Evolutionary conservation across 2,329 filamentous ascomycete genomes (phyloP), one percentile per base, ranked within the genome.

Genomic region (Lecanicillium sp.): DNA sequence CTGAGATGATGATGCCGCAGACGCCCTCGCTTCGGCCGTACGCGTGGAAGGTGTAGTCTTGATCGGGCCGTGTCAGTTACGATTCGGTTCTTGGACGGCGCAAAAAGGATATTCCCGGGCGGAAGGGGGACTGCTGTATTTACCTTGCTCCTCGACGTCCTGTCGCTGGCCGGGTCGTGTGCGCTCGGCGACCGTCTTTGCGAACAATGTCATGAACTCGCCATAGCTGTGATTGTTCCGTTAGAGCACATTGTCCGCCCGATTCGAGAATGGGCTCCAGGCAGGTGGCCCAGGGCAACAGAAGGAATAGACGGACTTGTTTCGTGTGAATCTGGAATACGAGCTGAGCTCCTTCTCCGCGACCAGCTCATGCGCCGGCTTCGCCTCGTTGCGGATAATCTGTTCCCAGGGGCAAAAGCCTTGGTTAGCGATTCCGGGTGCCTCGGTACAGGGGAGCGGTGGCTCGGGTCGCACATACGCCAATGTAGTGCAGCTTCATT

Each of bases 401-500:
- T 94, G 39, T 54, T 43, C 33, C 39, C 31, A n/a, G n/a, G 30
- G 37, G 22, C 18, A 34, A 36, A 37, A 22, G 39, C 39, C 35
- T 44, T 32, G 18, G 27, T 29, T 29, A 14, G 35, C 27, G n/a
- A 31, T 20, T 11, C 18, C 33, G 20, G 19, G 41, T 42, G 44
- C 27, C 38, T 40, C 28, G 40, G 41, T 41, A 39, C 17, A 29
- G 37, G 46, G 42, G 47, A 50, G 50, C 53, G 42, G 42, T 50
- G 50, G 55, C 49, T 46, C 36, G 43, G 44, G 45, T 45, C 46
- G 45, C 46, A 58, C 80, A 48, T 80, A 92, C 87, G 54, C 86
- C 87, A 58, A 94, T 87, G 65, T 92, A 92, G 63, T 84, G 74
- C 62, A 92, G 69, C 78, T 89, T 90, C 86, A 90, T 90, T 58